Conservation (phyloP, 2,329 filamentous ascomycete species). For the Alternaria postmessia region DNA sequence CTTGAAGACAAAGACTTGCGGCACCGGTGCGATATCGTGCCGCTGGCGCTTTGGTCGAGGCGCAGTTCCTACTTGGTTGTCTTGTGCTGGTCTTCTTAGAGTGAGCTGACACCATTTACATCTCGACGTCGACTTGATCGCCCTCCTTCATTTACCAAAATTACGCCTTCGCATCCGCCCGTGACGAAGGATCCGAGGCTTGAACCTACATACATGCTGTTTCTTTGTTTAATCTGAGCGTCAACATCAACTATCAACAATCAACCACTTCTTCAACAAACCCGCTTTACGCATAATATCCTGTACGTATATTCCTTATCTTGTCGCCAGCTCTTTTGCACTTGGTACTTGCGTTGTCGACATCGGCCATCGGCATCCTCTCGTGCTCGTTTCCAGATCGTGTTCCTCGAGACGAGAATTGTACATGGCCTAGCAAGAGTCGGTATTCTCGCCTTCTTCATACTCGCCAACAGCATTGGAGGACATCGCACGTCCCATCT, state of each 20-base stretch:
- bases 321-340: background rate
- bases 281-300: background rate
- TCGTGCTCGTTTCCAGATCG: background rate
- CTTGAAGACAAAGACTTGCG: conserved; percentile 9
- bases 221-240: background rate
- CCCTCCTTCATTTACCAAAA: conserved; percentile 17
- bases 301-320: conserved; percentile 16
- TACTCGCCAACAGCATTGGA: background rate
- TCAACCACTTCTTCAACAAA: background rate
- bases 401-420: background rate
- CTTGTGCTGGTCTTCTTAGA: background rate
- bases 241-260: background rate
- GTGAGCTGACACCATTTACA: background rate
- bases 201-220: background rate
- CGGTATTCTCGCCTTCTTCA: background rate
- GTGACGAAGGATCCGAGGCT: background rate
- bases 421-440: background rate
- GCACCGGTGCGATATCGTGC: conserved; percentile 8
- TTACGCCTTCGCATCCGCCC: conserved; percentile 2
- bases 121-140: conserved; percentile 11
- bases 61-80: background rate
- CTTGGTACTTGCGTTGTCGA: background rate
- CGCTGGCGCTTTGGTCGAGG: conserved; percentile 8
- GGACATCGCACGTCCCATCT: background rate
- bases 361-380: background rate